phyloP scores from a whole-genome alignment of 139 green algal species.

The Parachlorella kessleri region DNA sequence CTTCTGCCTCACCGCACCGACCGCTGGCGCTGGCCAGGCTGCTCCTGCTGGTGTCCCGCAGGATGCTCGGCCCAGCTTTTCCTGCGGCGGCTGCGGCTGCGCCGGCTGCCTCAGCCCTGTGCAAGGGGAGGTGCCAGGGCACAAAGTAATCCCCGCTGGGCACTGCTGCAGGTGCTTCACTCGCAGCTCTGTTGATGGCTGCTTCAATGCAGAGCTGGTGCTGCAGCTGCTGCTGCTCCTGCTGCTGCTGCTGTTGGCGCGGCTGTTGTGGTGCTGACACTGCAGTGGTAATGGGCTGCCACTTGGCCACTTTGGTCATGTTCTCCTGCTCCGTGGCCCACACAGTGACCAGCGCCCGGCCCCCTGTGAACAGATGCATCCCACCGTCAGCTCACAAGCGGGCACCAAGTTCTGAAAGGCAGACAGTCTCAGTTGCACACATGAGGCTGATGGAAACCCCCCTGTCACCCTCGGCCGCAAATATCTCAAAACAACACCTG shows the following conservation, averaged over 20 bases:
- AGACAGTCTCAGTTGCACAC: too few species aligned
- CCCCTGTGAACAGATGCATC: conserved; percentile 37
- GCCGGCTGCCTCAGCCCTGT: conserved; percentile 66
- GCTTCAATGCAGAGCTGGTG: background rate
- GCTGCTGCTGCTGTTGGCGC: background rate
- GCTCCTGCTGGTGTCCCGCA: background rate
- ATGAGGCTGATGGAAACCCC: too few species aligned
- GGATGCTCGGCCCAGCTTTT: too few species aligned
- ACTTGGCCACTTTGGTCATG: conserved; percentile 87
- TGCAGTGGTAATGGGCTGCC: conserved; percentile 55
- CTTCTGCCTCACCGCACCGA: background rate
- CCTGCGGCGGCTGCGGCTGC: background rate
- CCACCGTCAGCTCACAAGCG: too few species aligned
- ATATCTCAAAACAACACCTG: too few species aligned
- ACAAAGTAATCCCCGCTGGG: conserved; percentile 89
- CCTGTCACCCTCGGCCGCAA: too few species aligned
- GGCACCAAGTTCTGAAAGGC: too few species aligned
- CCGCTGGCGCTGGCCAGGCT: background rate
- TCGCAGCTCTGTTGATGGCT: background rate
- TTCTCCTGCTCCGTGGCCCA: conserved; percentile 96
- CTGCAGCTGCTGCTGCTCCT: conserved; percentile 1
- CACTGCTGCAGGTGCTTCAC: background rate
- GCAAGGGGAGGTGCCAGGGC: conserved; percentile 95
- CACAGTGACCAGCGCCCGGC: conserved; percentile 80
- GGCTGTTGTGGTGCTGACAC: background rate